Conservation (phyloP, 495 filamentous ascomycete species). For the Copromyces sp. region DNA sequence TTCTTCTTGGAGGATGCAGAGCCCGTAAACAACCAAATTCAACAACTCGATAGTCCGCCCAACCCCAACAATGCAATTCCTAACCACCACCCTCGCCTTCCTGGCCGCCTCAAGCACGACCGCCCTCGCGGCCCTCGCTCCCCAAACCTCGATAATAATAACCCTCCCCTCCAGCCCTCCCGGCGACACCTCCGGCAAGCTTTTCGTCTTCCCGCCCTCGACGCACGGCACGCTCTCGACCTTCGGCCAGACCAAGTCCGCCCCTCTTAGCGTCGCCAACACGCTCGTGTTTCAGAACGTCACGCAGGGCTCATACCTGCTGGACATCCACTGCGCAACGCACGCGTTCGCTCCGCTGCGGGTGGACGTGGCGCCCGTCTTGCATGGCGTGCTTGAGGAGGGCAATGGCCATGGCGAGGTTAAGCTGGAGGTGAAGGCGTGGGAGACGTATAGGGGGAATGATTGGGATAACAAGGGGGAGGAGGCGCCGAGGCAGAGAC, state of each 20-base stretch:
- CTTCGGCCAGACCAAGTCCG: conserved; percentile 33
- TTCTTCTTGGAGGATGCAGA: background rate
- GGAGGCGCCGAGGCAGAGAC: conserved; percentile 33
- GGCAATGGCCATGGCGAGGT: conserved; percentile 34
- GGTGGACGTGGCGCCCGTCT: conserved; percentile 52
- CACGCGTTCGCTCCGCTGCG: conserved; percentile 65
- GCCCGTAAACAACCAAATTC: background rate
- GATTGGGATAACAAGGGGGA: conserved; percentile 76
- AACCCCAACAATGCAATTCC: conserved; percentile 5
- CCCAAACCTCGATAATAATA: conserved; percentile 13
- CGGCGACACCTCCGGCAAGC: conserved; percentile 39
- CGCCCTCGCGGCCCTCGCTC: background rate
- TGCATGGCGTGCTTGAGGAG: conserved; percentile 16
- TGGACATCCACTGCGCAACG: conserved; percentile 64
- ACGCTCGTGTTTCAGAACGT: conserved; percentile 67
- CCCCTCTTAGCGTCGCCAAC: conserved; percentile 53
- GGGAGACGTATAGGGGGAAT: conserved; percentile 83
- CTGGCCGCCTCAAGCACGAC: conserved; percentile 5
- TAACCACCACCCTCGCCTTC: background rate
- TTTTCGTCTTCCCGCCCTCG: conserved; percentile 47
- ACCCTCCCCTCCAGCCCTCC: conserved; percentile 40
- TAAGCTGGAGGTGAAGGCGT: conserved; percentile 46
- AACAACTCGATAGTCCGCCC: background rate
- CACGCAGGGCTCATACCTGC: conserved; percentile 58
- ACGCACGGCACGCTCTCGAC: conserved; percentile 66